Evolutionary conservation across 495 filamentous ascomycete genomes (phyloP), one percentile per base, ranked within the genome.

Genomic region (Penicillium mononematosum): DNA sequence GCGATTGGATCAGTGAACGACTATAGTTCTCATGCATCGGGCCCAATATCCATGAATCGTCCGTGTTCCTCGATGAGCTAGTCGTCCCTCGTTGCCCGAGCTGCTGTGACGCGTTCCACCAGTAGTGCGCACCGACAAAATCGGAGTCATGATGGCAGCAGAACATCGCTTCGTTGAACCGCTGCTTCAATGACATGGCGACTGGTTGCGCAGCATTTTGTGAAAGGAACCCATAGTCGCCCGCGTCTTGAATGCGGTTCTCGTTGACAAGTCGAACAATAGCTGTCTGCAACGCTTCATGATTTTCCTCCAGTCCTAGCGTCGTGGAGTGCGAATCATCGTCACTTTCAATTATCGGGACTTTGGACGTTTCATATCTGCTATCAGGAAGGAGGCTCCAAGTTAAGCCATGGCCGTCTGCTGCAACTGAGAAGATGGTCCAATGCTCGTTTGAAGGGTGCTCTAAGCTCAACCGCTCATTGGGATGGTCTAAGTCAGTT

Each of bases 201-300:
- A 24, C 24, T 20, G 46, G 27, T 8, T 57, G 53, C 4, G 31
- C 11, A 10, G 17, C 20, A 44, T 46, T 12, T 19, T 12, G 56
- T 34, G 32, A 36, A 12, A 39, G 2, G 22, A 48, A 10, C 27
- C 22, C 17, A 56, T 60, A 59, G 19, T 67, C 65, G 27, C 58
- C 59, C 10, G 55, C 56, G 39, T 73, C 62, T 53, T 60, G 60
- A 20, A 88, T 86, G 59, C 91, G 89, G 56, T 86, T 89, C 41
- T 94, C 90, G 58, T 88, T 82, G 17, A 94, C 86, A 3, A 96
- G 78, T 64, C 90, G 92, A 45, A 89, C 73, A 45, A 96, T 88
- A 6, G 90, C 88, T 34, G 89, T 86, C 53, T 93, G 88, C 8
- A 96, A 74, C 51, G 89, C 86, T 69, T 94, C 88, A 60, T 94